Percentiles rank a stretch among this genome's conserved stretches.
Evolutionary conservation across 495 filamentous ascomycete species (phyloP).

Genomic region (Chaetomidium leptoderma): DNA sequence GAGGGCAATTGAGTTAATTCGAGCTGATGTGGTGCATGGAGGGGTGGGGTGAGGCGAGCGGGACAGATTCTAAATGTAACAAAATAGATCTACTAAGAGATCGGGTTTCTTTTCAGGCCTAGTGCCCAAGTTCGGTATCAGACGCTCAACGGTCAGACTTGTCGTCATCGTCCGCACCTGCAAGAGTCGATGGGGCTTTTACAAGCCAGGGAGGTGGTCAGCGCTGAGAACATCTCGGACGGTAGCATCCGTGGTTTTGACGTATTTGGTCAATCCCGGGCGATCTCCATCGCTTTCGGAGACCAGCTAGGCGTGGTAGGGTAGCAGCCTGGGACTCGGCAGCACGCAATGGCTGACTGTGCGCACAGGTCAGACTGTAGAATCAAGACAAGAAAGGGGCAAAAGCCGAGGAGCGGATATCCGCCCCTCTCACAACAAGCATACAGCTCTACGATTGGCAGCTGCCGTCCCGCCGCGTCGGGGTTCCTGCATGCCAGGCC

Average conservation of each 20-base stretch:
- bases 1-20: too few species aligned
- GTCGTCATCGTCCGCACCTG: too few species aligned
- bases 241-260: background rate
- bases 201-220: background rate
- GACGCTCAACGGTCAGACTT: too few species aligned
- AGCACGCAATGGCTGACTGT: background rate
- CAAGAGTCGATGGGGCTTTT: too few species aligned
- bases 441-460: background rate
- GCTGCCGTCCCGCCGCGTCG: background rate
- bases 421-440: background rate
- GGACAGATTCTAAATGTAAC: too few species aligned
- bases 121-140: too few species aligned
- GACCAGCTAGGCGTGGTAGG: background rate
- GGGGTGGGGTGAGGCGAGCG: too few species aligned
- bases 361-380: background rate
- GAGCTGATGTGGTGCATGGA: too few species aligned
- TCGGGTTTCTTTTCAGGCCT: too few species aligned
- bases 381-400: background rate
- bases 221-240: background rate
- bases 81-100: too few species aligned
- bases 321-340: too few species aligned
- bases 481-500: conserved; percentile 7
- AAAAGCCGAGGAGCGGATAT: background rate
- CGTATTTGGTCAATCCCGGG: background rate
- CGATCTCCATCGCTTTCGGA: background rate